Evolutionary conservation across 768 basidiomycete genomes (phyloP), one percentile per base, ranked within the genome.

Genomic region (Boletellus sp.): DNA sequence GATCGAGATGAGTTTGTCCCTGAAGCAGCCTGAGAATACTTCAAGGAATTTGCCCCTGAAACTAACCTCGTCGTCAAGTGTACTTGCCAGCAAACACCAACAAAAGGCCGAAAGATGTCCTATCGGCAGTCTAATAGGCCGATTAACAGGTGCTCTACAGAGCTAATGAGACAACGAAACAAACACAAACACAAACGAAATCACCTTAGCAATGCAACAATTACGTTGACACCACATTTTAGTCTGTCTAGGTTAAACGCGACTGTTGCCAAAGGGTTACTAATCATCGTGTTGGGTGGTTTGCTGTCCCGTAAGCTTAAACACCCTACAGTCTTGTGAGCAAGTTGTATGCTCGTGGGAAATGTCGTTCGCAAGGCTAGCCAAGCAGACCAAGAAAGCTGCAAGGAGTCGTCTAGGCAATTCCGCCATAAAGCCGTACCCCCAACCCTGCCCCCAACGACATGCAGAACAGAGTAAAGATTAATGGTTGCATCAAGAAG

Each of bases 401-500:
- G 70, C 42, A 92, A 51, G 2, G 83, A 81, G 24, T 85, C 85
- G 42, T 90, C 87, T 22, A 91, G 51, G 15, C 81, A 81, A 58
- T 85, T 89, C 54, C 84, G 77, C 90, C 90, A 93, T 6, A 85
- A 58, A 45, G 72, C 78, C 11, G 80, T 74, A 15, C 83, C 82
- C 22, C 84, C 87, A 9, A 88, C 82, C 67, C 90, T 93, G 8
- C 91, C 90, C 19, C 88, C 88, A 0, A 86, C 83, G 24, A 79
- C 68, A 64, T 85, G 85, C 6, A 93, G 73, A 20, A 74, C 68
- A 3, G 83, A 70, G 50, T 84, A 87, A 19, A 93, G 73, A 17
- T 69, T 62, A 6, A 81, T 81, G 2, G 84, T 76, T 13, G 81
- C 72, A 36, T 69, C 56, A 6, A 85, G 57, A 20, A 61, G 49